Conservation (phyloP, 176 grass and related monocot species). For the Oryza coarctata region DNA sequence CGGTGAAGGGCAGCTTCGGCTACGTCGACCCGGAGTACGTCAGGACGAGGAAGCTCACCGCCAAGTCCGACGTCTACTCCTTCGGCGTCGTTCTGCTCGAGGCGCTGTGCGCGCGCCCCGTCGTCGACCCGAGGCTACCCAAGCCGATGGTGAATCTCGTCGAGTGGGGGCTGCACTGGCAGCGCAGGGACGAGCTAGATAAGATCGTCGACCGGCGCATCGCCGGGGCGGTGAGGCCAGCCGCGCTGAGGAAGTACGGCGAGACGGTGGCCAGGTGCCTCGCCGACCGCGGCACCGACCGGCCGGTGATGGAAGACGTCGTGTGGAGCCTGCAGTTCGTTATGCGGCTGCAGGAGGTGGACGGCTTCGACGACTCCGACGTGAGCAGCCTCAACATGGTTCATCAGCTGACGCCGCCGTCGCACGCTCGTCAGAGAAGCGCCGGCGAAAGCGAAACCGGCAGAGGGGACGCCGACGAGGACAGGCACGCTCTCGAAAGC, state of each 20-base stretch:
- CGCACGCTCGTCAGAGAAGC: background rate
- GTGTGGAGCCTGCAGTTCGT: slow-evolving; percentile 55
- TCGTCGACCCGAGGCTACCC: slow-evolving; percentile 27
- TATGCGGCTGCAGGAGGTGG: slow-evolving; percentile 32
- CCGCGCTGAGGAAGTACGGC: slow-evolving; percentile 36
- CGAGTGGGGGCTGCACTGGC: slow-evolving; percentile 43
- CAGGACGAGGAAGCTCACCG: slow-evolving; percentile 33
- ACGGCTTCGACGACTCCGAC: slow-evolving; percentile 29
- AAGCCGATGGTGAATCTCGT: slow-evolving; percentile 30
- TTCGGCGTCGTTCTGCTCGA: slow-evolving; percentile 47
- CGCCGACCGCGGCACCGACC: slow-evolving; percentile 5
- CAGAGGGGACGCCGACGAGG: background rate
- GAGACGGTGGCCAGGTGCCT: slow-evolving; percentile 43
- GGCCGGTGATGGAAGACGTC: slow-evolving; percentile 51
- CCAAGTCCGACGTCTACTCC: slow-evolving; percentile 49
- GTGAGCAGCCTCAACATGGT: slow-evolving; percentile 36
- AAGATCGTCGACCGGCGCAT: slow-evolving; percentile 42
- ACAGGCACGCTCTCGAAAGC: background rate
- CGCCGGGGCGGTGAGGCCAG: background rate
- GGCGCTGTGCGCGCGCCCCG: slow-evolving; percentile 39
- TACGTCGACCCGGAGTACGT: slow-evolving; percentile 43
- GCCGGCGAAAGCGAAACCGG: background rate
- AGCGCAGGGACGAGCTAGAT: slow-evolving; percentile 29
- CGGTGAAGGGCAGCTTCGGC: slow-evolving; percentile 32
- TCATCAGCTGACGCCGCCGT: background rate